phyloP scores from a whole-genome alignment of 257 asterid genomes.

The Eucommia ulmoides region DNA sequence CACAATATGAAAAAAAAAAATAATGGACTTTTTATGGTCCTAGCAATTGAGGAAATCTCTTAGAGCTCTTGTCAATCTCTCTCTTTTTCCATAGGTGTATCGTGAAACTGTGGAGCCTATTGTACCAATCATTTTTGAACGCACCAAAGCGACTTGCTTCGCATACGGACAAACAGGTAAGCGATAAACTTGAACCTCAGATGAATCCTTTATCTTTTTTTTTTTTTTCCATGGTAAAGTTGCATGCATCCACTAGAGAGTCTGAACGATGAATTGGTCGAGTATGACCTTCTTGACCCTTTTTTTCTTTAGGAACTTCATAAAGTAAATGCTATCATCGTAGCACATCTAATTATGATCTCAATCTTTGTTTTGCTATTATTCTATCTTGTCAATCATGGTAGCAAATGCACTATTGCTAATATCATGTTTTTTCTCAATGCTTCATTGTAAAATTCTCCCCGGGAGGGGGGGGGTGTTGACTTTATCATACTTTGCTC shows the following conservation, averaged over 20 bases:
- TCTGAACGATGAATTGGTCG: too few species aligned
- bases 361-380: too few species aligned
- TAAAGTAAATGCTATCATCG: too few species aligned
- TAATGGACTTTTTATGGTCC: neutral
- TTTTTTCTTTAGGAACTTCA: neutral
- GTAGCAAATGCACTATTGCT: too few species aligned
- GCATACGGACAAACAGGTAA: constrained; percentile 79
- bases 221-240: constrained; percentile 3
- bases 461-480: too few species aligned
- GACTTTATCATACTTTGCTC: too few species aligned
- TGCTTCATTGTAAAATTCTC: too few species aligned
- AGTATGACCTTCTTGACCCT: too few species aligned
- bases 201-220: neutral
- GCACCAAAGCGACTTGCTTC: constrained; percentile 51
- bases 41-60: neutral
- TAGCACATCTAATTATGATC: too few species aligned
- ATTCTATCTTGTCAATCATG: too few species aligned
- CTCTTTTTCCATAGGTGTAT: constrained; percentile 28
- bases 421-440: too few species aligned
- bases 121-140: constrained; percentile 43
- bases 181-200: constrained; percentile 6
- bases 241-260: too few species aligned
- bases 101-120: constrained; percentile 47
- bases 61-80: neutral
- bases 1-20: neutral